Percentiles rank a stretch among this genome's conserved stretches.
Conservation (phyloP, 2,329 filamentous ascomycete species). For the Aureobasidium sp. region DNA sequence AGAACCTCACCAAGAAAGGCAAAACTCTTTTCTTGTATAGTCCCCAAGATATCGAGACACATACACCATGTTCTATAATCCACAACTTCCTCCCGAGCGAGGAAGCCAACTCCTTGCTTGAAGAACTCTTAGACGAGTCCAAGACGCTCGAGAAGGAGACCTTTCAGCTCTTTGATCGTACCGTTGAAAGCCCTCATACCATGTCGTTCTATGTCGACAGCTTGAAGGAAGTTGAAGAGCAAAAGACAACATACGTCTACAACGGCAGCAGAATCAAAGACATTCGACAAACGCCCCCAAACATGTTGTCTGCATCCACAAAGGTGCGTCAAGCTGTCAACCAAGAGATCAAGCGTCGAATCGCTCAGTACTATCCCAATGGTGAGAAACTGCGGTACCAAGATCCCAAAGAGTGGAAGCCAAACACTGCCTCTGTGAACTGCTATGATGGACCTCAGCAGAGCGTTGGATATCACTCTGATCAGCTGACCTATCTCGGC, state of each 20-base stretch:
- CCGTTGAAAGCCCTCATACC: slow-evolving; percentile 79
- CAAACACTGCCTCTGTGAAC: slow-evolving; percentile 91
- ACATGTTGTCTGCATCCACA: slow-evolving; percentile 60
- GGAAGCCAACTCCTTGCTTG: slow-evolving; percentile 64
- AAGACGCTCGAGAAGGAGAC: slow-evolving; percentile 60
- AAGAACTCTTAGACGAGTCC: slow-evolving; percentile 67
- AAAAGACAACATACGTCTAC: slow-evolving; percentile 76
- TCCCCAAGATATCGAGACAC: slow-evolving; percentile 66
- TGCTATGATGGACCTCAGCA: slow-evolving; percentile 78
- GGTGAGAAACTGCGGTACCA: slow-evolving; percentile 72
- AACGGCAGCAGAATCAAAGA: slow-evolving; percentile 71
- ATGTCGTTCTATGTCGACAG: slow-evolving; percentile 75
- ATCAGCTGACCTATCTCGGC: slow-evolving; percentile 88
- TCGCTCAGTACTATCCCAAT: slow-evolving; percentile 56
- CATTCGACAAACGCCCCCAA: slow-evolving; percentile 65
- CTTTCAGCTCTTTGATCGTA: slow-evolving; percentile 82
- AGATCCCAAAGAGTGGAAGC: slow-evolving; percentile 62
- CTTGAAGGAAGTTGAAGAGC: slow-evolving; percentile 56
- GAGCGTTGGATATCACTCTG: slow-evolving; percentile 84
- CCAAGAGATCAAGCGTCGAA: slow-evolving; percentile 62
- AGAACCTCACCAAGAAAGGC: slow-evolving; percentile 61
- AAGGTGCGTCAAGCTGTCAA: slow-evolving; percentile 72
- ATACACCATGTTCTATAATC: slow-evolving; percentile 86
- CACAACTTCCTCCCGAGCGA: slow-evolving; percentile 75
- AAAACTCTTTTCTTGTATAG: slow-evolving; percentile 77